Percentiles rank a stretch among this genome's conserved stretches.
Evolutionary conservation across 768 basidiomycete species (phyloP).

Genomic region (Coprinopsis sp.): DNA sequence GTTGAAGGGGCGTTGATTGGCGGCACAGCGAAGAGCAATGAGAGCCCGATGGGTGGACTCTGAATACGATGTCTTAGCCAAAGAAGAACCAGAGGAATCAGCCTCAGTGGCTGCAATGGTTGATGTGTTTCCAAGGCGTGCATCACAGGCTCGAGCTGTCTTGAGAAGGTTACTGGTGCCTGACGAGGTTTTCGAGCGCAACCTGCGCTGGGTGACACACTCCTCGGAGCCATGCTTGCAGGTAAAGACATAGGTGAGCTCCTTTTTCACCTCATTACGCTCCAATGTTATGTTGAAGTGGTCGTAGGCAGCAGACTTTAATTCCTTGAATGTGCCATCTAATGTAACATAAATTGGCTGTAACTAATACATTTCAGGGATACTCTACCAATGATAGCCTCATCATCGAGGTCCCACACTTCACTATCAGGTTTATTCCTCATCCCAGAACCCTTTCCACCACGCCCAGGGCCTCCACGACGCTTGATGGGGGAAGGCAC

Average conservation of each 20-base stretch:
- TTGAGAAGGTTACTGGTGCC: too few species aligned
- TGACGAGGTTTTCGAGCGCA: too few species aligned
- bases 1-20: constrained; percentile 20
- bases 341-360: neutral
- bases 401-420: constrained; percentile 1
- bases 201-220: too few species aligned
- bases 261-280: constrained; percentile 2
- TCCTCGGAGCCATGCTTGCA: constrained; percentile 5
- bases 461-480: too few species aligned
- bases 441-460: too few species aligned
- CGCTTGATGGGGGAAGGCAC: too few species aligned
- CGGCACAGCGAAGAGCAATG: constrained; percentile 22
- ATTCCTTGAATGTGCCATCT: neutral
- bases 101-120: neutral
- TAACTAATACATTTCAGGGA: neutral
- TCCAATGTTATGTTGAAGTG: constrained; percentile 15
- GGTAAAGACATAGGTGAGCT: constrained; percentile 11
- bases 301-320: constrained; percentile 14
- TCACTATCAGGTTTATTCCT: neutral
- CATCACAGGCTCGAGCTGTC: too few species aligned
- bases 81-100: neutral
- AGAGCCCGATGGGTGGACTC: constrained; percentile 18
- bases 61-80: neutral
- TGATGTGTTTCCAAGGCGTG: too few species aligned
- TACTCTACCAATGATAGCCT: neutral